Conservation (phyloP, 495 filamentous ascomycete genomes). For the Aspergillus avenaceus region DNA sequence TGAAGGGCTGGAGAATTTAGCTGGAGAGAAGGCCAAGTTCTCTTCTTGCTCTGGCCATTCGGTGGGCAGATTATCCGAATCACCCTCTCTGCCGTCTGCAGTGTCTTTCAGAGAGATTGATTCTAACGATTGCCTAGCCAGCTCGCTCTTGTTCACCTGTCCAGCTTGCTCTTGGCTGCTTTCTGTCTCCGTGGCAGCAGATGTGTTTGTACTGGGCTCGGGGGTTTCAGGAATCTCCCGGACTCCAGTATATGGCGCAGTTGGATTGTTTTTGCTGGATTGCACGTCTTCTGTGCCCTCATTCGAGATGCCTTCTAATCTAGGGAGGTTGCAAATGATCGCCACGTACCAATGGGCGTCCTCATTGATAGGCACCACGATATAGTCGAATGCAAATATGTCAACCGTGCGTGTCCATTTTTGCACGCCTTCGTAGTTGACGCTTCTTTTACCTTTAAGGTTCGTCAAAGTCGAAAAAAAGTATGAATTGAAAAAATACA, state of each 20-base stretch:
- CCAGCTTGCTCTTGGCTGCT: neutral
- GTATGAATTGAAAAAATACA: conserved; percentile 89
- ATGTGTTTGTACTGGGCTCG: conserved; percentile 11
- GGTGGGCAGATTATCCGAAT: conserved; percentile 8
- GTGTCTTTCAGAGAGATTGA: conserved; percentile 22
- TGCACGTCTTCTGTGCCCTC: conserved; percentile 10
- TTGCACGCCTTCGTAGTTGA: conserved; percentile 79
- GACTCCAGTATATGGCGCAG: conserved; percentile 17
- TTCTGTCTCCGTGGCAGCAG: conserved; percentile 1
- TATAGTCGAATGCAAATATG: conserved; percentile 79
- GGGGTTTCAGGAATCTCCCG: conserved; percentile 36
- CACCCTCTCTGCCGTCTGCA: neutral
- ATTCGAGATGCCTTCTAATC: conserved; percentile 33
- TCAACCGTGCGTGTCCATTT: conserved; percentile 88
- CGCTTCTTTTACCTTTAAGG: conserved; percentile 49
- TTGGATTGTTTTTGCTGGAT: conserved; percentile 10
- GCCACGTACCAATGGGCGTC: conserved; percentile 88
- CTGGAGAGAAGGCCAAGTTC: conserved; percentile 8
- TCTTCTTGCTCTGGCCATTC: conserved; percentile 29
- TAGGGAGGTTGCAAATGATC: conserved; percentile 86
- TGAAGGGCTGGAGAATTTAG: conserved; percentile 9
- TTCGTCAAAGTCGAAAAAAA: conserved; percentile 76
- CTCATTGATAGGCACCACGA: conserved; percentile 90
- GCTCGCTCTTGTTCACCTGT: conserved; percentile 17
- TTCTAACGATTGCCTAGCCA: conserved; percentile 18